Evolutionary conservation across 139 green algal species (phyloP), one percentile per base, ranked within the genome.

Genomic region (Chlamydomonas incerta): DNA sequence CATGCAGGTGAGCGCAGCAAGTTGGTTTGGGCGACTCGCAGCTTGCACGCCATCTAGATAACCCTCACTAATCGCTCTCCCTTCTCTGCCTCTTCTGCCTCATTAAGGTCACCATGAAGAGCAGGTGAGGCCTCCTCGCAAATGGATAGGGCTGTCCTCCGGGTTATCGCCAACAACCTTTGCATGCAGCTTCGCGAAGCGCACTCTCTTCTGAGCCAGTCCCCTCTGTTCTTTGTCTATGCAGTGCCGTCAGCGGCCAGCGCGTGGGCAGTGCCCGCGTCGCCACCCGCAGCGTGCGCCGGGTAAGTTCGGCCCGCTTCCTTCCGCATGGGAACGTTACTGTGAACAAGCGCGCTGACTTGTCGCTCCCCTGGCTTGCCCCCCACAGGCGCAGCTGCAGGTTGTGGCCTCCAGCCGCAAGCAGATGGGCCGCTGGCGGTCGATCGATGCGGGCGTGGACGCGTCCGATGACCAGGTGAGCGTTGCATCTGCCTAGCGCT

Each of bases 381-480:
- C 29, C 57, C 8, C 23, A 52, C 69, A 86, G 80, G 80, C 80
- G 6, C 68, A 86, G 50, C 80, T 86, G 34, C 67, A 86, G 68
- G 80, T 86, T 62, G 80, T 86, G 67, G 80, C 80, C 24, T 46
- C 68, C 29, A 74, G 37, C 72, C 50, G 82, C 71, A 72, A 68
- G 66, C 82, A 87, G 62, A 0, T 75, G 9, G 96, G 96, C 81
- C 91, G 95, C 58, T 99, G 96, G 96, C 91, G 83, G 34, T 91
- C 92, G 68, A 96, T 99, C 66, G 97, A 98, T 71, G 95, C 93
- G 34, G 95, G 65, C 86, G 75, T 93, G 70, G 97, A 99, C 82
- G 80, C 85, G 2, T 99, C 97, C 23, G 97, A 99, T 73, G 97
- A 99, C 91, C 96, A 98, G 94, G 95, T 96, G 79, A 55, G 87